Base-by-base conservation (phyloP, 805 yeast genomes). In the Spathaspora sp. region DNA sequence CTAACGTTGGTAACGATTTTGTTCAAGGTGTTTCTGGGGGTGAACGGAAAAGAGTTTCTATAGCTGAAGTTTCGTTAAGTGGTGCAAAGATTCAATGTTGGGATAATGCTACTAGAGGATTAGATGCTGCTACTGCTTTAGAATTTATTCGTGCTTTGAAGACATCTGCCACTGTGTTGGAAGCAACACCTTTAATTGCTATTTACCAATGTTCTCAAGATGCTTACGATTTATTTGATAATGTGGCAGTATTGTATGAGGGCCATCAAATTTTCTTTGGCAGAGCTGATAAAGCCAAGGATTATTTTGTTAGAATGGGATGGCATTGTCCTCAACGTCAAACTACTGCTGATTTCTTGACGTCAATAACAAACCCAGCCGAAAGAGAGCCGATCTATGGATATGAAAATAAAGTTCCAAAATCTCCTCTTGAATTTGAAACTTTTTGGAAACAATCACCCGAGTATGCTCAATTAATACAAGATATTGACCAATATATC, bases 101-200 rank as follows among this genome's bases (percentile, higher is more conserved):
- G 82, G 82, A 88, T 71, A 88, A 88, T 61, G 86, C 93, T 6
- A 88, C 96, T 6, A 80, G 94, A 71, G 96, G 96, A 60, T 75
- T 88, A 52, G 96, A 88, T 68, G 79, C 93, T 3, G 86, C 93
- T 11, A 87, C 94, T 38, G 94, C 96, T 1, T 73, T 86, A 55
- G 91, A 87, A 62, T 87, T 81, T 60, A 75, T 86, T 43, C 75
- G 81, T 55, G 85, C 89, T 18, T 73, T 88, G 54, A 81, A 86
- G 59, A 77, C 82, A 2, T 70, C 80, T 19, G 84, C 89, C 4
- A 67, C 73, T 38, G 65, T 82, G 32, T 59, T 72, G 44, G 72
- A 75, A 12, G 70, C 75, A 17, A 74, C 86, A 3, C 80, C 85
- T 4, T 63, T 83, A 49, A 78, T 85, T 51, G 84, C 88, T 42